Conservation (phyloP, 1,139 yeast species). For the Saccharomycopsis hybrid region DNA sequence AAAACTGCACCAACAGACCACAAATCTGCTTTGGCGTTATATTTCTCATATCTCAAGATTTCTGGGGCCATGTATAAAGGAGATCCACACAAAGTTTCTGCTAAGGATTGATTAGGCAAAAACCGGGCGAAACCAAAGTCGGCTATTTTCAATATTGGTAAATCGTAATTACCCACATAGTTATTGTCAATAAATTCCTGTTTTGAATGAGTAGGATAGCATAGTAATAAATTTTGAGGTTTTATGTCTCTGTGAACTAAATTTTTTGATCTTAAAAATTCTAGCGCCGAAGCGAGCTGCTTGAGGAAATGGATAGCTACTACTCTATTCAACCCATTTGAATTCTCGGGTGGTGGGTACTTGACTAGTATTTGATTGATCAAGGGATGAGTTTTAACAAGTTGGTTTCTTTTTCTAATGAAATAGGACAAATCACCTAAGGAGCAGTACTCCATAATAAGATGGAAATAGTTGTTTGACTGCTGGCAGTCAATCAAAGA, state of each 20-base stretch:
- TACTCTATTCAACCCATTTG: conserved; percentile 73
- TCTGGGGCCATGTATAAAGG: conserved; percentile 99
- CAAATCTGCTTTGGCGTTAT: conserved; percentile 92
- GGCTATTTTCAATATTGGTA: conserved; percentile 88
- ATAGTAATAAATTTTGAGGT: conserved; percentile 82
- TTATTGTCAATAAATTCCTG: conserved; percentile 49
- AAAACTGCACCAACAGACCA: conserved; percentile 98
- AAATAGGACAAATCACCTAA: conserved; percentile 89
- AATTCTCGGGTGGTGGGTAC: conserved; percentile 75
- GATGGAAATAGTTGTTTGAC: conserved; percentile 72
- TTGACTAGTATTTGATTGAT: conserved; percentile 68
- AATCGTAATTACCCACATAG: conserved; percentile 75
- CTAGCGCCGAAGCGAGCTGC: conserved; percentile 78
- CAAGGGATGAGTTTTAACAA: conserved; percentile 71
- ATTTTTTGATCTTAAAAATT: conserved; percentile 73
- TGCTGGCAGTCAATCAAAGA: conserved; percentile 76
- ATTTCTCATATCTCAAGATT: conserved; percentile 86
- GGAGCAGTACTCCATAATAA: conserved; percentile 96
- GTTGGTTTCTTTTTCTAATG: conserved; percentile 67
- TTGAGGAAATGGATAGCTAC: conserved; percentile 79
- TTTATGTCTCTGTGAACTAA: conserved; percentile 91
- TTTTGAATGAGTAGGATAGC: conserved; percentile 64
- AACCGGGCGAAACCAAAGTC: conserved; percentile 97
- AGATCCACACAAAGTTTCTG: conserved; percentile 95
- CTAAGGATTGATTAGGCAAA: conserved; percentile 85